phyloP scores from a whole-genome alignment of 1,284 basidiomycete species.

The Pulveroboletus sp. region DNA sequence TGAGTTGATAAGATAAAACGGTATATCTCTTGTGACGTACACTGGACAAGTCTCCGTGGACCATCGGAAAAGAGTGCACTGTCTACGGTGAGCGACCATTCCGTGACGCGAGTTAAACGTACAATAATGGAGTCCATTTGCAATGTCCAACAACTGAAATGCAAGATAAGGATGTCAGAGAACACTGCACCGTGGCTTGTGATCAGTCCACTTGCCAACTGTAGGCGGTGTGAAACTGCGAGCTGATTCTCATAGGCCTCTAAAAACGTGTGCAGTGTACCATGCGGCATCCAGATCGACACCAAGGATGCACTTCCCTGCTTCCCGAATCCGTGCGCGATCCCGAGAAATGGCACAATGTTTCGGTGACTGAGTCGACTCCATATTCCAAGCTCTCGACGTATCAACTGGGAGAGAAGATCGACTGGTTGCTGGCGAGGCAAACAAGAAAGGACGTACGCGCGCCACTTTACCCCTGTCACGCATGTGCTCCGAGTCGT shows the following conservation, averaged over 20 bases:
- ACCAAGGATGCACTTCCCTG: slow-evolving; percentile 14
- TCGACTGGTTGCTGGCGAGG: background rate
- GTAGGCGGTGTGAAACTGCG: slow-evolving; percentile 1
- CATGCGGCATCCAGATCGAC: slow-evolving; percentile 22
- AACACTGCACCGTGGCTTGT: background rate
- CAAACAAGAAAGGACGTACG: background rate
- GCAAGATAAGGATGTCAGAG: background rate
- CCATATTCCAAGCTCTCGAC: slow-evolving; percentile 16
- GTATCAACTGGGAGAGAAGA: slow-evolving; percentile 12
- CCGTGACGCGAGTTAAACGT: background rate
- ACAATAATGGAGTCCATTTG: slow-evolving; percentile 18
- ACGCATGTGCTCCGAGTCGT: background rate
- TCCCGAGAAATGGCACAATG: too few species aligned
- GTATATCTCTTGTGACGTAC: background rate
- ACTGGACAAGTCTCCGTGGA: slow-evolving; percentile 12
- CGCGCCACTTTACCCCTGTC: background rate
- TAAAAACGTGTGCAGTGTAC: slow-evolving; percentile 10
- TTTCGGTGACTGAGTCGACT: slow-evolving; percentile 14
- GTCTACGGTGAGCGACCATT: background rate
- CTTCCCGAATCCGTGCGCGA: slow-evolving; percentile 15
- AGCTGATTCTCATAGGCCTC: background rate
- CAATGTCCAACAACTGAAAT: slow-evolving; percentile 8
- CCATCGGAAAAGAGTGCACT: slow-evolving; percentile 15
- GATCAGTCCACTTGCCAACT: background rate
- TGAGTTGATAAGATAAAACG: background rate